Evolutionary conservation across 163 green algal genomes (phyloP), one percentile per base, ranked within the genome.

Genomic region (Chloromonas sp.): DNA sequence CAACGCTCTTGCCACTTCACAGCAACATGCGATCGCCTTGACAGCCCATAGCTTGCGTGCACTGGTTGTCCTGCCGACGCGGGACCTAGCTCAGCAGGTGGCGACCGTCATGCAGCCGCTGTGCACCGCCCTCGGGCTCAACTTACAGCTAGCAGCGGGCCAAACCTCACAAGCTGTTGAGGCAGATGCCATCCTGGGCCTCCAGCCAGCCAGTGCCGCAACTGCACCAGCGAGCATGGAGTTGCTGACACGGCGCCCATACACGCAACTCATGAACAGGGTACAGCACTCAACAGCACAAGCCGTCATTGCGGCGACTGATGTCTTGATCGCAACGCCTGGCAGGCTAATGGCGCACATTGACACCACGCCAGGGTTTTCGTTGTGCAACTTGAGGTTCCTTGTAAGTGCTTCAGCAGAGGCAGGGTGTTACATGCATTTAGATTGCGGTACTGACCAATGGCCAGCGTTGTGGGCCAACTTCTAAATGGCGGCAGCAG

Each of bases 341-440:
- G 97, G 97, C 2, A 92, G 97, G 1, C 92, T 99, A 60, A 93
- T 98, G 83, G 89, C 93, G 14, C 97, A 99, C 85, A 86, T 99
- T 57, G 85, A 93, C 60, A 86, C 84, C 71, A 97, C 92, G 0
- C 84, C 89, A 0, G 92, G 94, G 60, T 95, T 97, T 77, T 91
- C 84, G 3, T 86, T 98, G 3, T 1, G 81, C 5, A 85, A 89
- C 78, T 85, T 97, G 1, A 86, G 87, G 5, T 96, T 94, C 83
- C 87, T 97, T 87, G 90, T 95, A 61, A 5, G 78, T 81, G n/a
- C 36, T 76, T 13, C 8, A 13, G 70, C 70, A 76, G 77, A 36
- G 36, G 36, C 36, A 36, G 36, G 36, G 36, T 36, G 36, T 36
- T 36, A 36, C 36, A 36, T 36, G 36, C 36, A 36, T 36, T 36